A percentile compares a stretch with the other conserved stretches of the same genome.
phyloP scores from a whole-genome alignment of 257 asterid genomes.

The Cordia subcordata region DNA sequence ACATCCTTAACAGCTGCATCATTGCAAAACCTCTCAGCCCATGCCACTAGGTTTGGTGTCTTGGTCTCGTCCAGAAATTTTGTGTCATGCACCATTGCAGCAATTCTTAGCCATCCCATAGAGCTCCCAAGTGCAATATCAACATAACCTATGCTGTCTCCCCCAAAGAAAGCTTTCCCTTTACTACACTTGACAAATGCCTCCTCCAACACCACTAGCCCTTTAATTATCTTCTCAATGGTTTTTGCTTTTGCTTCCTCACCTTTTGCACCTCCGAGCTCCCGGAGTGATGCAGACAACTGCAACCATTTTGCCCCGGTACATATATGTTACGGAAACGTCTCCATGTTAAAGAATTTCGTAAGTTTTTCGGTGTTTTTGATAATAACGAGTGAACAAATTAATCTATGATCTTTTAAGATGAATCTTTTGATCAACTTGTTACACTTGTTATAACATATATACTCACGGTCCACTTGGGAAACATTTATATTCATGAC shows the following conservation, averaged over 20 bases:
- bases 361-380: too few relatives aligned
- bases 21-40: conserved; percentile 18
- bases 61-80: conserved; percentile 17
- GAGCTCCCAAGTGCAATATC: conserved; percentile 17
- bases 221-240: conserved; percentile 13
- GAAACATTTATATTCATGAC: too few relatives aligned
- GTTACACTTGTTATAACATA: too few relatives aligned
- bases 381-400: too few relatives aligned
- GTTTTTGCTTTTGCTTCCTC: conserved; percentile 4
- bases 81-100: background rate
- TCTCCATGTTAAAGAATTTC: too few relatives aligned
- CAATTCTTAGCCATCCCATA: conserved; percentile 15
- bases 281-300: conserved; percentile 3
- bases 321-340: too few relatives aligned
- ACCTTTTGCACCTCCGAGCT: conserved; percentile 5
- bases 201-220: conserved; percentile 12
- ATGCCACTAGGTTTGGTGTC: conserved; percentile 15
- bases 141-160: conserved; percentile 16
- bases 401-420: too few relatives aligned
- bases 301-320: background rate
- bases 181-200: conserved; percentile 18
- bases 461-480: too few relatives aligned
- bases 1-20: conserved; percentile 14
- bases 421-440: too few relatives aligned
- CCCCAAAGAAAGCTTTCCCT: conserved; percentile 25